A percentile compares a stretch with the other conserved stretches of the same genome.
Conservation (phyloP, 768 basidiomycete species). For the Myochromella boudieri region DNA sequence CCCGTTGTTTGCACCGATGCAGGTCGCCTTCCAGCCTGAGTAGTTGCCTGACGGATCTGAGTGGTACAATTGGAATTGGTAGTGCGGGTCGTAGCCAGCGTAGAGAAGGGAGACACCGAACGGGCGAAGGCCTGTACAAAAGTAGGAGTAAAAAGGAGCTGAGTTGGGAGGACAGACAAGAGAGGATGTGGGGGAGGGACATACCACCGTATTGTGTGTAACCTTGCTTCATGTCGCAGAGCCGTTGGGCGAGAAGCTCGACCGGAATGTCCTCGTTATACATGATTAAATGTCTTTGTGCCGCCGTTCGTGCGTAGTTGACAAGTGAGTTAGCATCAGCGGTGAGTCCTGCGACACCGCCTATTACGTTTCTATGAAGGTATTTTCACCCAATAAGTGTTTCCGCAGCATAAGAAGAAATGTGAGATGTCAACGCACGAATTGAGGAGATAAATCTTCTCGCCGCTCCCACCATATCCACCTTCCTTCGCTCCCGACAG, state of each 20-base stretch:
- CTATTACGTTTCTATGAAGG: conserved; percentile 80
- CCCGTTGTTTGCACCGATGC: conserved; percentile 97
- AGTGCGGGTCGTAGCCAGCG: conserved; percentile 95
- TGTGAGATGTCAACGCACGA: conserved; percentile 50
- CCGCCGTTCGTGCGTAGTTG: conserved; percentile 89
- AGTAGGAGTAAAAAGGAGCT: not conserved
- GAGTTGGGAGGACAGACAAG: not conserved
- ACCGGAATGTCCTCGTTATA: conserved; percentile 99
- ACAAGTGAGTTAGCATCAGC: conserved; percentile 98
- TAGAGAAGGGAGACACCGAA: conserved; percentile 98
- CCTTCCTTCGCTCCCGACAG: conserved; percentile 82
- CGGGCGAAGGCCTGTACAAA: conserved; percentile 83
- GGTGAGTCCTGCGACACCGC: conserved; percentile 93
- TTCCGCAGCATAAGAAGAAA: not conserved
- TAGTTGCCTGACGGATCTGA: conserved; percentile 99
- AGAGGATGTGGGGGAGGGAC: conserved; percentile 15
- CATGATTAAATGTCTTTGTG: conserved; percentile 82
- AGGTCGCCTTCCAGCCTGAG: conserved; percentile 97
- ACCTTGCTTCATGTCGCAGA: conserved; percentile 98
- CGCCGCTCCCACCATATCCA: conserved; percentile 92
- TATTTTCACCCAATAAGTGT: not conserved
- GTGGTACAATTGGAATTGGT: conserved; percentile 96
- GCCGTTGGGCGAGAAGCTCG: conserved; percentile 87
- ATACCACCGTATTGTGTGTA: conserved; percentile 96
- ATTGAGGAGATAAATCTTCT: conserved; percentile 97